Base-by-base conservation (phyloP, 192 early-diverging fungal species). In the Obelidium mucronatum region DNA sequence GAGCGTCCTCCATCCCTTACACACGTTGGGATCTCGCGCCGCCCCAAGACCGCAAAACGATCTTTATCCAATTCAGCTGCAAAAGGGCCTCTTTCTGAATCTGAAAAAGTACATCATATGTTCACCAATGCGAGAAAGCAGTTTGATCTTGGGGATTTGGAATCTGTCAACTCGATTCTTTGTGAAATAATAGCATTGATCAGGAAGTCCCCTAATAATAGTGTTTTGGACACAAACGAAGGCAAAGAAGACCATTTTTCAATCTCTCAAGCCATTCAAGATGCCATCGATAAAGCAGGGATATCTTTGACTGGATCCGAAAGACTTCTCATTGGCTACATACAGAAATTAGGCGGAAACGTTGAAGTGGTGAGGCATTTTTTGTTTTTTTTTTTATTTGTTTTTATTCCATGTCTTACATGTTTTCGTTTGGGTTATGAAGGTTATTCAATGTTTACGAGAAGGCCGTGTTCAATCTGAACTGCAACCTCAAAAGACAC, bases 1-100 rank as follows among this genome's bases (percentile, higher is more conserved):
- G 73, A 85, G 54, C 72, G 77, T 56, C 81, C 84, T 1, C 75
- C 81, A 22, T 60, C 78, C 19, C 54, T 80, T 24, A 80, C 73
- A 31, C 83, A 61, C 17, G 78, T 80, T n/a, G 81, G 84, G 30
- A 69, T 67, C 79, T 2, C 59, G 78, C 22, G 71, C 48, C 22
- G 55, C 74, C 15, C 72, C 65, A 42, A 71, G 75, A 33, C 79
- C 80, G 78, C 5, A 35, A 35, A 22, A 82, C 79, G 42, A 44
- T 79, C 11, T 66, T 77, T 30, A 73, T 67, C 15, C 22, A n/a
- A n/a, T n/a, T n/a, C n/a, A n/a, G n/a, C n/a, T n/a, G 78, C 26
- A 74, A 76, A 26, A 34, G 77, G 22, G 82, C 61, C 28, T 61
- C 39, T 33, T 59, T 60, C 26, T 40, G 77, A 71, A 24, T 81